phyloP scores from a whole-genome alignment of 192 early-diverging fungal species.

The Backusella circina region DNA sequence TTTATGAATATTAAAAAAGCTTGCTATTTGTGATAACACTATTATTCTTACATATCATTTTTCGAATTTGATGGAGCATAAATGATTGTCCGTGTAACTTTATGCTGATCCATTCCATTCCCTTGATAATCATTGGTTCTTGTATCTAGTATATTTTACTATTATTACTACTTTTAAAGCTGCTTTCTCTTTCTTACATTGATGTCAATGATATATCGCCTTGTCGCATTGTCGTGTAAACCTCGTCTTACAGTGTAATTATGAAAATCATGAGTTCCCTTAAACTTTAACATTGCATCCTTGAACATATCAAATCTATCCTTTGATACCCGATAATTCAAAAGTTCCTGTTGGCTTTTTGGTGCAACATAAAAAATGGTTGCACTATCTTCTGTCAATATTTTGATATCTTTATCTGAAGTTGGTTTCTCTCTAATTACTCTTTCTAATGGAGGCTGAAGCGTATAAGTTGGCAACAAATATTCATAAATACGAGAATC shows the following conservation, averaged over 20 bases:
- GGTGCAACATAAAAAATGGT: constrained; percentile 18
- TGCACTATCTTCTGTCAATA: background rate
- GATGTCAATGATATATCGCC: constrained; percentile 82
- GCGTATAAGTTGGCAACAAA: constrained; percentile 86
- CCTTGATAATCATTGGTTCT: constrained; percentile 64
- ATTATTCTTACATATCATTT: constrained; percentile 87
- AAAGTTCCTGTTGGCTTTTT: constrained; percentile 58
- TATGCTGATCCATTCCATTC: constrained; percentile 86
- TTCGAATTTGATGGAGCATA: constrained; percentile 99
- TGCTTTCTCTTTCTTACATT: constrained; percentile 38
- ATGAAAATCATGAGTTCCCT: constrained; percentile 90
- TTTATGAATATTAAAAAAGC: background rate
- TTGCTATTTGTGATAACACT: background rate
- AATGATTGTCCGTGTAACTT: constrained; percentile 95
- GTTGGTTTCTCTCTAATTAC: background rate
- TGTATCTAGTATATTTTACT: constrained; percentile 27
- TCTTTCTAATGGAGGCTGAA: constrained; percentile 41
- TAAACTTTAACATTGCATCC: constrained; percentile 65
- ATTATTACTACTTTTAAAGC: background rate
- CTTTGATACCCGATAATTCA: constrained; percentile 58
- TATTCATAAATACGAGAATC: constrained; percentile 98
- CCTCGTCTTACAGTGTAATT: constrained; percentile 89
- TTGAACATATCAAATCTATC: constrained; percentile 65
- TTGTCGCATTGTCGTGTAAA: constrained; percentile 71
- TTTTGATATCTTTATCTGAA: background rate